phyloP scores from a whole-genome alignment of 75 land plant genomes.

The Pinus tabuliformis region DNA sequence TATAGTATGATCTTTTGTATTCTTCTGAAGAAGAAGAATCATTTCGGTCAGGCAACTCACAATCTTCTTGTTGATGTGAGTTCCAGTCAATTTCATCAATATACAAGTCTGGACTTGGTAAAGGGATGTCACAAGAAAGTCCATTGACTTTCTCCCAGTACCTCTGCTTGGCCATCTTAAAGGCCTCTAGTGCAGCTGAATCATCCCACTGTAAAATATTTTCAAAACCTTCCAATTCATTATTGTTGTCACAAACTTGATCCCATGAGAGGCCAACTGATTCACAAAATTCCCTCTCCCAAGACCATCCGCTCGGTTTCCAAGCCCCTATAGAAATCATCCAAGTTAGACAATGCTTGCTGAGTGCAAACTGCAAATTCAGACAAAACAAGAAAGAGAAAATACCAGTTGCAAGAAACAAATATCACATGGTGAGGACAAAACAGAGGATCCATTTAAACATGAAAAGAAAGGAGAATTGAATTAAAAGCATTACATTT shows the following conservation, averaged over 20 bases:
- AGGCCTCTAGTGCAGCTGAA: conserved; percentile 57
- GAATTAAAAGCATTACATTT: not conserved
- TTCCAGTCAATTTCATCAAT: conserved; percentile 54
- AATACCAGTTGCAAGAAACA: not conserved
- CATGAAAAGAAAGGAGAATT: not conserved
- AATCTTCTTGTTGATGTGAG: conserved; percentile 12
- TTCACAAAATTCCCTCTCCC: conserved; percentile 56
- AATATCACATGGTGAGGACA: not conserved
- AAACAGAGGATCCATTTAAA: not conserved
- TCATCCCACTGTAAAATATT: conserved; percentile 62
- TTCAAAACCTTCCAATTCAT: conserved; percentile 17
- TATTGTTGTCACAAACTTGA: conserved; percentile 36
- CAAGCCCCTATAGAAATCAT: not conserved
- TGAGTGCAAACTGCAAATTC: not conserved
- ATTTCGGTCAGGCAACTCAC: conserved; percentile 12
- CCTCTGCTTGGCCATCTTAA: conserved; percentile 45
- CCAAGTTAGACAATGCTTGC: not conserved
- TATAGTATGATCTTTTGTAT: not conserved
- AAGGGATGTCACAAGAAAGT: conserved; percentile 26
- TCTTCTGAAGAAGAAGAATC: not conserved
- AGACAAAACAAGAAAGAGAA: not conserved
- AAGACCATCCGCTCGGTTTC: conserved; percentile 15
- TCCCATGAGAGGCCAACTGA: conserved; percentile 40
- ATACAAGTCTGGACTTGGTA: conserved; percentile 51
- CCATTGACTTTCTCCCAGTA: conserved; percentile 39